These are phyloP conservation scores for Lodderomyces metapsilosis DNA, from an alignment of 1,139 yeast species.

Conservation along the genomic window DNA sequence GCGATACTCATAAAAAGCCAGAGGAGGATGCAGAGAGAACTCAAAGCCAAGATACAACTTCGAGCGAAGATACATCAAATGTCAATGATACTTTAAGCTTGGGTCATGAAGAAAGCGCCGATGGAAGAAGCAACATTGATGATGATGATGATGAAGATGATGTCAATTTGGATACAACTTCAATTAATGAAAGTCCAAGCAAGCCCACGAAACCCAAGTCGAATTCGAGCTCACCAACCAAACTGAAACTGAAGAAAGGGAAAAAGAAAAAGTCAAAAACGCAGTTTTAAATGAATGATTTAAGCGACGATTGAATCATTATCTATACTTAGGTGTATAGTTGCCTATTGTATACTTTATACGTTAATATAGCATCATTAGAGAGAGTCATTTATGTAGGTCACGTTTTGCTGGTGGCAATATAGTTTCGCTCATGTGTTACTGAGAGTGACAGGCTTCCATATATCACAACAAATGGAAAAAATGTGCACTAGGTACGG, in stretches of 20 bases:
- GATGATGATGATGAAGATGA: background rate
- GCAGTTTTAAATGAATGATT: background rate
- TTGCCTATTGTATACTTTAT: background rate
- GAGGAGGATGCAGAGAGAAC: conserved; percentile 5
- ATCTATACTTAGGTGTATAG: background rate
- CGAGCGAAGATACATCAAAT: background rate
- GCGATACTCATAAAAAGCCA: conserved; percentile 1
- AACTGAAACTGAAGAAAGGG: conserved; percentile 8
- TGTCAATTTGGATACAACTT: background rate
- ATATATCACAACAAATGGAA: too few species aligned
- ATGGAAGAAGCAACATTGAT: background rate
- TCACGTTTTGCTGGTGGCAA: too few species aligned
- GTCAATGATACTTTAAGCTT: background rate
- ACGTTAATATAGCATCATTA: too few species aligned
- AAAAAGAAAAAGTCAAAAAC: conserved; percentile 4
- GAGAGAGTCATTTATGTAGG: too few species aligned
- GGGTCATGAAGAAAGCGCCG: background rate
- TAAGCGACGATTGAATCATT: too few species aligned
- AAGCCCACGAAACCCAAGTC: background rate
- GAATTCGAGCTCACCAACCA: conserved; percentile 7
- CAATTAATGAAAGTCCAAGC: background rate
- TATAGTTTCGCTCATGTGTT: too few species aligned
- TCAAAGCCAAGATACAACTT: background rate
- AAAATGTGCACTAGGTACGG: too few species aligned
- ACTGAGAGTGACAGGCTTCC: too few species aligned